Evolutionary conservation across 352 stramenopile species (phyloP), one percentile per base, ranked within the genome.

Genomic region (Globisporangium paroecandrum): DNA sequence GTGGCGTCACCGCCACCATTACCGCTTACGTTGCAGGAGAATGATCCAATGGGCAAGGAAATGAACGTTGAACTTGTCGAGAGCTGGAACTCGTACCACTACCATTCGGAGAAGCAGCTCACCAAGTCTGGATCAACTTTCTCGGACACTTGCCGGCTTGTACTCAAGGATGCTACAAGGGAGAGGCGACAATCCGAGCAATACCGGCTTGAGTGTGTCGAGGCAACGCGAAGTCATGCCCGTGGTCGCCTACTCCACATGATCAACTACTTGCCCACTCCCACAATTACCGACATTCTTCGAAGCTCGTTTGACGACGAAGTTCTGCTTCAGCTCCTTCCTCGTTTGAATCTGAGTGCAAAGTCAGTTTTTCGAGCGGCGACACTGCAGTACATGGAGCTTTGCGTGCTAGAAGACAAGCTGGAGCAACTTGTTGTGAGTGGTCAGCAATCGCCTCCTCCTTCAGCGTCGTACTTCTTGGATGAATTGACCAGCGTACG

Each of bases 381-480:
- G 1, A 47, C 68, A 24, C 27, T 85, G 4, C 58, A 43, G 32
- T 82, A 75, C 9, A 78, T 94, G 71, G 79, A 87, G 61, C 58
- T 94, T 1, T 95, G 86, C 56, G 85, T 94, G 0, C 62, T 90
- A 2, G 84, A 95, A 78, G 84, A 96, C 63, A 93, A 87, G 49
- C 51, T 91, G 9, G 66, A 77, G 46, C 69, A 81, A 27, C 34
- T 93, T 0, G 43, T 81, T 7, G 66, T 54, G 20, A 65, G 55
- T 32, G 66, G 57, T 0, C 58, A 69, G 12, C 49, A 51, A 43
- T 24, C 15, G 6, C 25, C 54, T 38, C 27, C 29, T 24, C 27
- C 54, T 8, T 58, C 51, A 36, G 51, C 51, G 25, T 38, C 53
- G 12, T 34, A 57, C 10, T 57, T 57, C 22, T 8, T 58, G 53